A percentile compares a stretch with the other conserved stretches of the same genome.
Conservation (phyloP, 2,329 filamentous ascomycete genomes). For the Aspergillus hortae region DNA sequence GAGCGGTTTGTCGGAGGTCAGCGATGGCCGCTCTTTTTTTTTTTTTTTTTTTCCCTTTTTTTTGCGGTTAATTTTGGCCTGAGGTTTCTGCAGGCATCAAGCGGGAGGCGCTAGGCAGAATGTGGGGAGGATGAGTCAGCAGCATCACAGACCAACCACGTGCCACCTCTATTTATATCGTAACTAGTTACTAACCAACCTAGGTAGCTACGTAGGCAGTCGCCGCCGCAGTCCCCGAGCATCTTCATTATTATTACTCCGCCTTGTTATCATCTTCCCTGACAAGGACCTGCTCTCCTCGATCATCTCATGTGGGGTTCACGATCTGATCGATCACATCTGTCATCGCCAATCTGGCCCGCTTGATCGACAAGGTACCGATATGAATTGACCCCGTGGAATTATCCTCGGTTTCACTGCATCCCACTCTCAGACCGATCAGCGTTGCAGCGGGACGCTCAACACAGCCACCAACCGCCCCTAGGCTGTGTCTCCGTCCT, state of each 20-base stretch:
- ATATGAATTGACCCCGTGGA: not conserved
- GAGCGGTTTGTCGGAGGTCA: not conserved
- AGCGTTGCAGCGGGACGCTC: conserved; percentile 12
- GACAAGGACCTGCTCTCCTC: not conserved
- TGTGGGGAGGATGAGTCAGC: conserved; percentile 16
- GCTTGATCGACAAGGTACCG: not conserved
- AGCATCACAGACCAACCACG: conserved; percentile 11
- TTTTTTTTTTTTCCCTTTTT: not conserved
- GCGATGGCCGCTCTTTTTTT: not conserved
- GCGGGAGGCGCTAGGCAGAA: conserved; percentile 1
- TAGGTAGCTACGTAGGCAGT: too few relatives aligned
- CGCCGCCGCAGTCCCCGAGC: not conserved
- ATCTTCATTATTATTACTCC: not conserved
- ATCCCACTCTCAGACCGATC: conserved; percentile 7
- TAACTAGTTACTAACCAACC: not conserved
- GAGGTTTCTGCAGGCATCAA: conserved; percentile 1
- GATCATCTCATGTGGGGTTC: not conserved
- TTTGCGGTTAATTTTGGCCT: not conserved
- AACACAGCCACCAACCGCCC: conserved; percentile 19
- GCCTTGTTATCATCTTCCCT: not conserved
- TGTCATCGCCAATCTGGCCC: not conserved
- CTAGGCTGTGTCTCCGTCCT: conserved; percentile 12
- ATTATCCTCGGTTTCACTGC: conserved; percentile 1
- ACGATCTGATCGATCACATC: too few relatives aligned
- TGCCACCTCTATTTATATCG: conserved; percentile 14